Conservation (phyloP, 2,329 filamentous ascomycete species). For the Neonectria hederae region DNA sequence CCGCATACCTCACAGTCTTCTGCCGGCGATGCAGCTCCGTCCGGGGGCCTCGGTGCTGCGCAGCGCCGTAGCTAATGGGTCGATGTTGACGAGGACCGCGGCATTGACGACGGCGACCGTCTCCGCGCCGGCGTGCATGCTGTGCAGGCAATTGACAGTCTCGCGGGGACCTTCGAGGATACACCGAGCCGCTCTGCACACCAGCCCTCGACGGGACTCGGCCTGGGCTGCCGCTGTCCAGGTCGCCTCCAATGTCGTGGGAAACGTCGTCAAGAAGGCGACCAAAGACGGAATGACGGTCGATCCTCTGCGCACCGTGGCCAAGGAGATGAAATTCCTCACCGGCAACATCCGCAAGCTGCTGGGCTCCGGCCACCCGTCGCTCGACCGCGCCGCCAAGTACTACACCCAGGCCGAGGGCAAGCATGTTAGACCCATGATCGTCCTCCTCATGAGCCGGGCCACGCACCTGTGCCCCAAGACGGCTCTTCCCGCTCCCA, state of each 20-base stretch:
- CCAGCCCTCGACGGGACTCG: conserved; percentile 61
- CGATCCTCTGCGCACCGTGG: conserved; percentile 89
- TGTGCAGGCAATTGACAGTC: conserved; percentile 45
- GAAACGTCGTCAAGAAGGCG: conserved; percentile 70
- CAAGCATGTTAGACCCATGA: conserved; percentile 93
- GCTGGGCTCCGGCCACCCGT: conserved; percentile 93
- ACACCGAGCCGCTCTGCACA: conserved; percentile 52
- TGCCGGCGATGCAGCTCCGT: conserved; percentile 61
- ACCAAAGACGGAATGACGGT: conserved; percentile 75
- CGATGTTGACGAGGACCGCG: conserved; percentile 33
- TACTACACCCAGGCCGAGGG: conserved; percentile 98
- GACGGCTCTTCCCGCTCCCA: conserved; percentile 48
- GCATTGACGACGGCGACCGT: conserved; percentile 18
- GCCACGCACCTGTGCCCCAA: conserved; percentile 85
- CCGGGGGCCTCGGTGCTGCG: conserved; percentile 62
- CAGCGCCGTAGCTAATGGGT: conserved; percentile 45
- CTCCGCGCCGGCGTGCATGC: conserved; percentile 42
- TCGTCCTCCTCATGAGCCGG: conserved; percentile 95
- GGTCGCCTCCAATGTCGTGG: conserved; percentile 75
- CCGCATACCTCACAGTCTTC: conserved; percentile 10
- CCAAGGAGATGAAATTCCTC: conserved; percentile 95
- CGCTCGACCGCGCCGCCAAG: conserved; percentile 93
- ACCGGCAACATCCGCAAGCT: conserved; percentile 93
- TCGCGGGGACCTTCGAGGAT: conserved; percentile 48
- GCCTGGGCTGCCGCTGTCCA: conserved; percentile 80